Conservation (phyloP, 106 monocot species). For the Iris macrosiphon region DNA sequence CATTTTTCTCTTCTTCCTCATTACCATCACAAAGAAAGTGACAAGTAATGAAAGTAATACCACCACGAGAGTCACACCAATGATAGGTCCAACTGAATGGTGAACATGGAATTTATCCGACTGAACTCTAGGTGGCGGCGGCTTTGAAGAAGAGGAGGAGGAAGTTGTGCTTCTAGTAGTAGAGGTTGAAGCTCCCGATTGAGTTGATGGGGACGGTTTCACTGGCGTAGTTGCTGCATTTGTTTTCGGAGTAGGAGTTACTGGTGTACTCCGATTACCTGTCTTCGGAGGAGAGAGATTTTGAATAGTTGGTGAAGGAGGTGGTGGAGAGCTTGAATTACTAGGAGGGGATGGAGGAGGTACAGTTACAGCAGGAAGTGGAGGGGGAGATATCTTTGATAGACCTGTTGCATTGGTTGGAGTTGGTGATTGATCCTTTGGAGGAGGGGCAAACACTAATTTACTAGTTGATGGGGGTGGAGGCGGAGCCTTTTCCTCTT, state of each 20-base stretch:
- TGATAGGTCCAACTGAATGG: constrained; percentile 12
- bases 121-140: neutral
- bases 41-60: constrained; percentile 18
- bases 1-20: constrained; percentile 24
- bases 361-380: too few species aligned
- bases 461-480: too few species aligned
- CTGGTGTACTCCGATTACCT: neutral
- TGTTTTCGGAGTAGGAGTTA: neutral
- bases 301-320: constrained; percentile 1
- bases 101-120: too few species aligned
- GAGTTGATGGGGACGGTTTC: too few species aligned
- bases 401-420: neutral
- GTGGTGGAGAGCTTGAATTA: neutral
- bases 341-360: constrained; percentile 11
- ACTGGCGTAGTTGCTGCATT: neutral
- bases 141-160: neutral
- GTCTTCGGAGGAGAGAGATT: neutral
- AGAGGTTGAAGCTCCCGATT: too few species aligned
- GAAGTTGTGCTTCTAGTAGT: neutral
- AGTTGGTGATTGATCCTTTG: too few species aligned
- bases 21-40: constrained; percentile 14
- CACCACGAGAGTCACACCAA: constrained; percentile 29
- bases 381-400: too few species aligned
- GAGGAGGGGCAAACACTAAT: too few species aligned
- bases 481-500: too few species aligned